phyloP scores from a whole-genome alignment of 2,329 filamentous ascomycete genomes.

The Taxawa tesnikishii region DNA sequence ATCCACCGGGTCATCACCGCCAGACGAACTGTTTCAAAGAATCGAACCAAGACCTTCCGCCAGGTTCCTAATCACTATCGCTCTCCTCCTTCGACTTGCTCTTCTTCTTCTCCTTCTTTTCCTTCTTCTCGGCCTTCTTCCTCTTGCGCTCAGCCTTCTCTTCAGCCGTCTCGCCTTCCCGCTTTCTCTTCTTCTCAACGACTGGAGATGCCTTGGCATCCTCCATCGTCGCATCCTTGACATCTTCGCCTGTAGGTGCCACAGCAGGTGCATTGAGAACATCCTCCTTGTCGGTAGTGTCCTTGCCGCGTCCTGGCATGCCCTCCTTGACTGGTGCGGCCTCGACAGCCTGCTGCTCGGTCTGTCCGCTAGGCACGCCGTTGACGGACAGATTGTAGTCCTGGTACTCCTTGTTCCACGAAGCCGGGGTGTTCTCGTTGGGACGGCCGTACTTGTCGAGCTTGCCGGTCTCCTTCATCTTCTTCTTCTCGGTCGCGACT shows the following conservation, averaged over 20 bases:
- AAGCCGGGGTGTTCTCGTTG: constrained; percentile 85
- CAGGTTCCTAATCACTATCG: constrained; percentile 27
- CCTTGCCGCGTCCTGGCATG: constrained; percentile 19
- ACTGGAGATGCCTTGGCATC: constrained; percentile 10
- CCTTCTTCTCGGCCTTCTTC: constrained; percentile 75
- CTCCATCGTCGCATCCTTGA: constrained; percentile 7
- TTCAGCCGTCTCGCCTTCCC: constrained; percentile 32
- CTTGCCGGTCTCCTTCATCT: constrained; percentile 96
- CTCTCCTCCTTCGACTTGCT: constrained; percentile 27
- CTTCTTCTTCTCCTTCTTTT: constrained; percentile 66
- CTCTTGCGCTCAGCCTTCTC: constrained; percentile 38
- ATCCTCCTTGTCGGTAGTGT: constrained; percentile 28
- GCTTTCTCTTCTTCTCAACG: constrained; percentile 37
- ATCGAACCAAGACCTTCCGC: background rate
- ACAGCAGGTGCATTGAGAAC: constrained; percentile 24
- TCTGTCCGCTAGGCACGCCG: constrained; percentile 12
- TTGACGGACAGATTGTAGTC: constrained; percentile 55
- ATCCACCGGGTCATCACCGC: too few relatives aligned
- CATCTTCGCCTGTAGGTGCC: constrained; percentile 16
- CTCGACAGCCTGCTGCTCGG: constrained; percentile 19
- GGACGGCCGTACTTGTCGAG: constrained; percentile 92
- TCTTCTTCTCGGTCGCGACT: constrained; percentile 94
- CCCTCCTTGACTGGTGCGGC: constrained; percentile 22
- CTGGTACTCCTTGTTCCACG: constrained; percentile 88
- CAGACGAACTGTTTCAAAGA: too few relatives aligned